Evolutionary conservation across 2,329 filamentous ascomycete genomes (phyloP).

Genomic region (Curvularia verruculosa): DNA sequence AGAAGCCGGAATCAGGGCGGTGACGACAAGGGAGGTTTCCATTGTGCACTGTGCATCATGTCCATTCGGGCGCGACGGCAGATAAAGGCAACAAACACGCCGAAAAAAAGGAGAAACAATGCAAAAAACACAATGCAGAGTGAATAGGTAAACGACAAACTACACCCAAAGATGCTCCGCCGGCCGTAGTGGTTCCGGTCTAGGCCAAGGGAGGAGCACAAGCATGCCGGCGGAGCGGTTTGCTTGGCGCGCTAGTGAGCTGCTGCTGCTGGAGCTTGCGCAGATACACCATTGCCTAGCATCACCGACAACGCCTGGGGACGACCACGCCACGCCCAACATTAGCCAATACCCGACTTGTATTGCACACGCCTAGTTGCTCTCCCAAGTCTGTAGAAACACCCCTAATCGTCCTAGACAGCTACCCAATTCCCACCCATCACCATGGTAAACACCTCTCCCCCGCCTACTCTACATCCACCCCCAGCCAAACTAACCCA

Average conservation of each 20-base stretch:
- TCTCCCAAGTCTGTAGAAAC: neutral
- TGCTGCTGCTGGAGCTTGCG: constrained; percentile 30
- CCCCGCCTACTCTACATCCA: constrained; percentile 3
- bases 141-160: too few species aligned
- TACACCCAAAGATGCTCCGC: too few species aligned
- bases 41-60: too few species aligned
- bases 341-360: neutral
- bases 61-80: too few species aligned
- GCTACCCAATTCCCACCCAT: constrained; percentile 17
- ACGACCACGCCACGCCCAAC: constrained; percentile 9
- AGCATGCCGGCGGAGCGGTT: neutral
- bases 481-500: constrained; percentile 16
- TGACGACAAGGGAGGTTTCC: neutral
- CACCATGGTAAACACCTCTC: constrained; percentile 42
- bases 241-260: constrained; percentile 25
- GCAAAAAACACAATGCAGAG: too few species aligned
- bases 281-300: constrained; percentile 41
- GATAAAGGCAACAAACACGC: too few species aligned
- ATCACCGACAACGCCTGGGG: constrained; percentile 27
- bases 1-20: constrained; percentile 17
- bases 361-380: neutral
- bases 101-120: too few species aligned
- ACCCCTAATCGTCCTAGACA: neutral
- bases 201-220: too few species aligned
- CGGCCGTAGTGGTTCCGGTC: too few species aligned